Base-by-base conservation (phyloP, 2,329 filamentous ascomycete species). In the Alternaria gaisen region DNA sequence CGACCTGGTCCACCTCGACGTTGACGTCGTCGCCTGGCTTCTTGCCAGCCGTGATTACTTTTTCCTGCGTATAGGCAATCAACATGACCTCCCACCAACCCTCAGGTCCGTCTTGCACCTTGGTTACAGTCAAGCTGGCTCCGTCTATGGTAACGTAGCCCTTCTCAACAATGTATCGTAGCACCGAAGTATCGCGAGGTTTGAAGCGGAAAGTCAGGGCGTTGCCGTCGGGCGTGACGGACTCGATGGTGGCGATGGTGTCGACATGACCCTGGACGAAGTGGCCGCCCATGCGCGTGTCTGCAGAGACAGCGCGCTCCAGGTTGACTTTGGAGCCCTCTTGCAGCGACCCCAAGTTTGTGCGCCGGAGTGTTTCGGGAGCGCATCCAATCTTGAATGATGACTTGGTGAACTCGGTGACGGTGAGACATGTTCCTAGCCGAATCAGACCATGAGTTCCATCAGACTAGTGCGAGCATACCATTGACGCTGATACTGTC, bases 211-310 rank as follows among this genome's bases (percentile, higher is more conserved):
- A 91, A 1, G 92, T 96, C 63, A 97, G 80, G 7, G 95, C 92
- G 80, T 98, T 97, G 58, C 94, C 93, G 79, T 99, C 95, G 3
- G 90, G 88, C 18, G 86, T 89, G 36, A 91, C 86, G 43, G 87
- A 86, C 40, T 90, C 76, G 62, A 99, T 91, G 43, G 86, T 87
- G 0, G 94, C 95, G 40, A 90, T 88, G 11, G 93, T 94, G 80
- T 99, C 96, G 62, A 99, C 94, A 79, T 99, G 95, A 41, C 95
- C 95, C 81, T 99, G 96, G 32, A 98, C 94, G 73, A 98, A 97
- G 82, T 99, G 95, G 0, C 95, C 95, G 47, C 96, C 95, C 93
- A 99, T 98, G 56, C 95, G 92, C 46, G 94, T 97, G 72, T 91
- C 88, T 5, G 93, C 93, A 18, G 91, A 90, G 55, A 99, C 94